Conservation (phyloP, 2,329 filamentous ascomycete genomes). For the Trichoderma oligosporum region DNA sequence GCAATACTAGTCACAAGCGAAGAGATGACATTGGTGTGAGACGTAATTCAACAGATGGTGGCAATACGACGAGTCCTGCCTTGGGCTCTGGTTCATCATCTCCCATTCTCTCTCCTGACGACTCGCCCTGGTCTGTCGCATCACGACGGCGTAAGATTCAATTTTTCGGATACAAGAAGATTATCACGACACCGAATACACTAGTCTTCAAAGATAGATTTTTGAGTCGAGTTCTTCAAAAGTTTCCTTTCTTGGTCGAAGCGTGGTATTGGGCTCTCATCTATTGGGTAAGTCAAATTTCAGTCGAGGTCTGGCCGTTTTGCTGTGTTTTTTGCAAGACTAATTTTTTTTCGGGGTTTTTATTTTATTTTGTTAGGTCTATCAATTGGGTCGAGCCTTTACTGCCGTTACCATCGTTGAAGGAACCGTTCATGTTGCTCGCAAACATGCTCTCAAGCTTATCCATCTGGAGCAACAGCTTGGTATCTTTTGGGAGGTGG, state of each 20-base stretch:
- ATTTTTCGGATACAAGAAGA: slow-evolving; percentile 31
- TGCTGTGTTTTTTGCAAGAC: background rate
- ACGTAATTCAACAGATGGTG: slow-evolving; percentile 27
- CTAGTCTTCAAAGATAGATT: slow-evolving; percentile 33
- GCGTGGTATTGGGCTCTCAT: slow-evolving; percentile 75
- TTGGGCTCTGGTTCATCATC: slow-evolving; percentile 28
- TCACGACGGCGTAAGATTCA: slow-evolving; percentile 35
- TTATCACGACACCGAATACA: slow-evolving; percentile 34
- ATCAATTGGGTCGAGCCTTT: slow-evolving; percentile 70
- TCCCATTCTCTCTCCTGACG: slow-evolving; percentile 28
- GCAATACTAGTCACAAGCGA: slow-evolving; percentile 27
- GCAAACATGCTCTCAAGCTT: slow-evolving; percentile 64
- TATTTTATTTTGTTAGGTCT: slow-evolving; percentile 55
- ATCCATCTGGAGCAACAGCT: slow-evolving; percentile 63
- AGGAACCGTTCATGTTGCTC: slow-evolving; percentile 64
- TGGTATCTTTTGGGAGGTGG: slow-evolving; percentile 61
- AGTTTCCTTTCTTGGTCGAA: slow-evolving; percentile 69
- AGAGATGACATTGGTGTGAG: slow-evolving; percentile 30
- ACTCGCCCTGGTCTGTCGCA: slow-evolving; percentile 23
- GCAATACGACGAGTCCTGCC: slow-evolving; percentile 22
- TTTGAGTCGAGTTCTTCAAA: slow-evolving; percentile 52
- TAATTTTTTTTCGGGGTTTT: background rate
- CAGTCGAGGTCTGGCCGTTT: background rate
- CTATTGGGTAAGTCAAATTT: slow-evolving; percentile 66
- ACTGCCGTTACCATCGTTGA: slow-evolving; percentile 66